Evolutionary conservation across 352 stramenopile genomes (phyloP).

Genomic region (Globisporangium iwayamae): DNA sequence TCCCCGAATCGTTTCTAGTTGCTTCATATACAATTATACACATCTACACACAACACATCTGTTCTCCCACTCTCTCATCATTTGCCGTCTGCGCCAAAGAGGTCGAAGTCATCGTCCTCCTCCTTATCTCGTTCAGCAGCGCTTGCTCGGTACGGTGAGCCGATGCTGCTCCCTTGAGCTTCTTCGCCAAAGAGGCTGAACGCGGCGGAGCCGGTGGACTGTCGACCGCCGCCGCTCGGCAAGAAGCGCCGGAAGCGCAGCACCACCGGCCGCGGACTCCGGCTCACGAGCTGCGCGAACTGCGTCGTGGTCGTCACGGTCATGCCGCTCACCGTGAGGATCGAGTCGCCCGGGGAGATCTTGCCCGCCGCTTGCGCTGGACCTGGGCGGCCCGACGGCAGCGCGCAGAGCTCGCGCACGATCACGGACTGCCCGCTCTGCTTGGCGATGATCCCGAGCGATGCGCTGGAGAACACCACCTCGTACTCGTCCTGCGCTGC

Average conservation of each 20-base stretch:
- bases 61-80: not conserved
- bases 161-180: not conserved
- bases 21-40: not conserved
- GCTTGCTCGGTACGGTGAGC: constrained; percentile 1
- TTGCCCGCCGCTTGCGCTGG: constrained; percentile 43
- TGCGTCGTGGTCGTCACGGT: constrained; percentile 61
- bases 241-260: constrained; percentile 54
- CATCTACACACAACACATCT: not conserved
- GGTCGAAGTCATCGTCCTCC: not conserved
- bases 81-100: not conserved
- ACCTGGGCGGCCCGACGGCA: constrained; percentile 41
- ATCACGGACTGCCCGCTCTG: constrained; percentile 59
- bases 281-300: constrained; percentile 68
- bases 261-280: constrained; percentile 54
- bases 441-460: constrained; percentile 71
- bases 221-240: constrained; percentile 24
- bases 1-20: too few species aligned
- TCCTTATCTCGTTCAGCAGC: not conserved
- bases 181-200: constrained; percentile 75
- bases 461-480: constrained; percentile 50
- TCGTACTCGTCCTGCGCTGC: constrained; percentile 59
- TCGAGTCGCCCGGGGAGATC: constrained; percentile 61
- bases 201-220: constrained; percentile 28
- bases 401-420: constrained; percentile 56
- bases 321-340: constrained; percentile 70